These are phyloP conservation scores for Chrysophaeum taylorii DNA, from an alignment of 352 stramenopile genomes.

Conservation along the genomic window DNA sequence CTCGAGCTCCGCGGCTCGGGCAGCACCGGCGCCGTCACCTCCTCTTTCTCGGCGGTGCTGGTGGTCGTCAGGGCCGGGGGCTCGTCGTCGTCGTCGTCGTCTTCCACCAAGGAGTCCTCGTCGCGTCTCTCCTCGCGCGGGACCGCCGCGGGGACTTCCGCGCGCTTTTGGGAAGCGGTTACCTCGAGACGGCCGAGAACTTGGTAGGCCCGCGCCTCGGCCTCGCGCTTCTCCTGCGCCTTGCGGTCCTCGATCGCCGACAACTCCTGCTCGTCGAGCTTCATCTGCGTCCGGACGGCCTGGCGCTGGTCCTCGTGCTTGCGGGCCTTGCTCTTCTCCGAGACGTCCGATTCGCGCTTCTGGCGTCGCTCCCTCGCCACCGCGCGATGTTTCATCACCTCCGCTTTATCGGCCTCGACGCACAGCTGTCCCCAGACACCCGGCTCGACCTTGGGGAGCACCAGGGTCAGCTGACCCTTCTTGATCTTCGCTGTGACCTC, in stretches of 20 bases:
- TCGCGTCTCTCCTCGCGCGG: constrained; percentile 13
- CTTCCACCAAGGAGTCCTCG: constrained; percentile 15
- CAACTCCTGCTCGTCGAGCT: constrained; percentile 31
- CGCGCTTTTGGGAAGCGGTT: no score
- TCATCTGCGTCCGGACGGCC: constrained; percentile 34
- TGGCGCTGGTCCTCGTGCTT: constrained; percentile 37
- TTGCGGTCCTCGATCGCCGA: constrained; percentile 33
- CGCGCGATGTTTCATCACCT: constrained; percentile 23
- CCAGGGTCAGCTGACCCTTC: constrained; percentile 31
- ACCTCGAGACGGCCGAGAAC: no score
- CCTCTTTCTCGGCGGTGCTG: background rate
- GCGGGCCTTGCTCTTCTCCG: constrained; percentile 27
- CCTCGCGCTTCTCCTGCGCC: constrained; percentile 29
- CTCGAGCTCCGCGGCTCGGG: constrained; percentile 20
- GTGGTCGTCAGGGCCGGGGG: no score
- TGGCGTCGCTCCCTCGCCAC: constrained; percentile 22
- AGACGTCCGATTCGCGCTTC: constrained; percentile 19
- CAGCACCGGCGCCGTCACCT: constrained; percentile 4
- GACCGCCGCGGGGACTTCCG: no score
- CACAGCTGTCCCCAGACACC: background rate
- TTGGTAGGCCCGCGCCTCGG: no score
- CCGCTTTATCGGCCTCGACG: constrained; percentile 18
- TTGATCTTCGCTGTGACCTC: constrained; percentile 31
- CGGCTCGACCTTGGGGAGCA: constrained; percentile 23
- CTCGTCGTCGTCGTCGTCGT: constrained; percentile 21